Percentiles rank a stretch among this genome's conserved stretches.
These are phyloP conservation scores for Dactylellina leptospora DNA, from an alignment of 2,329 filamentous ascomycete species.

Conservation along the genomic window DNA sequence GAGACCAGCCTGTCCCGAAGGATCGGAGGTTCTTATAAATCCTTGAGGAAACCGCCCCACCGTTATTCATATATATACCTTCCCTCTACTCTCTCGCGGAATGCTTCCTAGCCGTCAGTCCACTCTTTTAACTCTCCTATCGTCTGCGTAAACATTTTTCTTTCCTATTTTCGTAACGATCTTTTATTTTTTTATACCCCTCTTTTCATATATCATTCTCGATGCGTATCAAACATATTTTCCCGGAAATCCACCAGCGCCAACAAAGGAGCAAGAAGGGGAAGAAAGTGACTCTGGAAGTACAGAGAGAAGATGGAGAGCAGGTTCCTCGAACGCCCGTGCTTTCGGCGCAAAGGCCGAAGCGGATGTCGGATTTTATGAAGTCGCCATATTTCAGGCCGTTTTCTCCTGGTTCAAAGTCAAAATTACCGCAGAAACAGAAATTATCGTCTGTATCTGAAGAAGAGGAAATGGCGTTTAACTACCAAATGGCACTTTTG, in stretches of 20 bases:
- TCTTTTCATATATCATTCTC: constrained; percentile 10
- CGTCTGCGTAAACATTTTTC: constrained; percentile 22
- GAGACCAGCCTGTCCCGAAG: constrained; percentile 40
- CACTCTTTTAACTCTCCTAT: constrained; percentile 37
- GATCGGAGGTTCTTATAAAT: constrained; percentile 48
- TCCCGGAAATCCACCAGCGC: constrained; percentile 45
- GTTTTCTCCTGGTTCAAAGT: constrained; percentile 15
- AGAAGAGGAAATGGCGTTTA: constrained; percentile 48
- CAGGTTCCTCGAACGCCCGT: constrained; percentile 39
- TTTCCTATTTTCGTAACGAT: constrained; percentile 10
- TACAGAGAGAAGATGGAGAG: constrained; percentile 23
- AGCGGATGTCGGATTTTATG: constrained; percentile 41
- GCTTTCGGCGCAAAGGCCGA: constrained; percentile 41
- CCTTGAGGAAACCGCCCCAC: constrained; percentile 25
- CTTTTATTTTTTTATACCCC: constrained; percentile 16
- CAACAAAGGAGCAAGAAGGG: constrained; percentile 44
- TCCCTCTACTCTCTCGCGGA: constrained; percentile 26
- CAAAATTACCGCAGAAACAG: constrained; percentile 17
- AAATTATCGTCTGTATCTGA: constrained; percentile 42
- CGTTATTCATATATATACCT: constrained; percentile 35
- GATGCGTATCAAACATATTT: constrained; percentile 50
- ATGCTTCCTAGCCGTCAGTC: constrained; percentile 28
- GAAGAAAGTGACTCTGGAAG: constrained; percentile 17
- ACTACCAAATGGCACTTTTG: constrained; percentile 51
- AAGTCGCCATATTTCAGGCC: constrained; percentile 42